phyloP scores from a whole-genome alignment of 371 early-diverging fungal genomes.

The Mortierella sp. region DNA sequence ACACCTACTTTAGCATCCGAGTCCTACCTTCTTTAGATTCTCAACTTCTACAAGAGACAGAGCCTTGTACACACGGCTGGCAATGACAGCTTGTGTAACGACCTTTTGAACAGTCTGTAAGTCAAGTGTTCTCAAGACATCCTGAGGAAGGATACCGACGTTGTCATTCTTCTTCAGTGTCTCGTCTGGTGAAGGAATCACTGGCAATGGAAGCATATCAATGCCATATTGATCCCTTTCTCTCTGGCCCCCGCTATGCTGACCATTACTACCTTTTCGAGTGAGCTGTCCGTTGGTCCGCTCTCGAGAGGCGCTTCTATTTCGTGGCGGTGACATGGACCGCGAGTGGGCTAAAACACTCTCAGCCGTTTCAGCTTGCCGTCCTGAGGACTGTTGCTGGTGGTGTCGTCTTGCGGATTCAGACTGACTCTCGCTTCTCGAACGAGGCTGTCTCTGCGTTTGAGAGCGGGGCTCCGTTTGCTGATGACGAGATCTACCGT shows the following conservation, averaged over 20 bases:
- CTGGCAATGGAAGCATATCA: conserved; percentile 46
- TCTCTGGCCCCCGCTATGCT: conserved; percentile 14
- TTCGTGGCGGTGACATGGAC: conserved; percentile 23
- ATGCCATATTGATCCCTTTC: conserved; percentile 38
- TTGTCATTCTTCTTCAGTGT: conserved; percentile 24
- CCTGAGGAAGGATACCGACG: conserved; percentile 47
- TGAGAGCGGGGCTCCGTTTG: conserved; percentile 13
- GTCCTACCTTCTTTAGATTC: conserved; percentile 39
- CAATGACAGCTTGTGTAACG: conserved; percentile 46
- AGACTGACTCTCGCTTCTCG: conserved; percentile 33
- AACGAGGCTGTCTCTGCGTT: conserved; percentile 14
- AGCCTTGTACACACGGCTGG: conserved; percentile 51
- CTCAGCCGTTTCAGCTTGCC: conserved; percentile 8
- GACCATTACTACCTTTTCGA: conserved; percentile 1
- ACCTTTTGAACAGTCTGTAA: conserved; percentile 39
- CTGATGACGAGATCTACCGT: neutral
- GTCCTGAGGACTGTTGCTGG: neutral
- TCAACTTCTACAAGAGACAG: conserved; percentile 38
- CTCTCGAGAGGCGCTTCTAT: conserved; percentile 17
- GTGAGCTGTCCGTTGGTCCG: conserved; percentile 10
- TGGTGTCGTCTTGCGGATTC: conserved; percentile 24
- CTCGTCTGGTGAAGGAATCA: conserved; percentile 52
- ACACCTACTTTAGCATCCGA: neutral
- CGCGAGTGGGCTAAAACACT: conserved; percentile 19
- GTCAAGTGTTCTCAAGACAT: conserved; percentile 42